phyloP scores from a whole-genome alignment of 2,329 filamentous ascomycete genomes.

The Intubia oerlemansii region DNA sequence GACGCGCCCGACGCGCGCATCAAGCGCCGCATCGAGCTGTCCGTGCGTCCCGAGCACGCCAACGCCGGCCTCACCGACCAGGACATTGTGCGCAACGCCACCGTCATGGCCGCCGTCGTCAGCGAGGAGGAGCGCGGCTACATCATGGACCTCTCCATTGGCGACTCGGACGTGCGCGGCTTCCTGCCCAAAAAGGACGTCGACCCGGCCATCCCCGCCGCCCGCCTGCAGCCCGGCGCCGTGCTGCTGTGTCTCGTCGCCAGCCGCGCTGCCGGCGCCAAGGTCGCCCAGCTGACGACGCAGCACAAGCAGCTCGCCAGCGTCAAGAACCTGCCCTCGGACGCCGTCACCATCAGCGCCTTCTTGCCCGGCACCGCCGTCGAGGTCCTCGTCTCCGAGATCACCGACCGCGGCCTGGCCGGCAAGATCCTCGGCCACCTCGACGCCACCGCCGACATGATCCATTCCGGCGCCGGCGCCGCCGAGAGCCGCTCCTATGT shows the following conservation, averaged over 20 bases:
- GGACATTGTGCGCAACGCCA: constrained; percentile 53
- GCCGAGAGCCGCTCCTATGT: constrained; percentile 38
- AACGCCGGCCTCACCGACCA: constrained; percentile 56
- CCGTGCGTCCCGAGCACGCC: constrained; percentile 55
- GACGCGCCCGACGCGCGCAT: constrained; percentile 36
- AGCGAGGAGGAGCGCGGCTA: constrained; percentile 95
- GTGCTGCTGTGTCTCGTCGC: constrained; percentile 70
- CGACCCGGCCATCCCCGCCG: constrained; percentile 39
- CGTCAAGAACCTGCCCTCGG: constrained; percentile 40
- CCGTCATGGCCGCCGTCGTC: constrained; percentile 67
- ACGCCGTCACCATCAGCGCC: constrained; percentile 70
- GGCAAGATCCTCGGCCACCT: constrained; percentile 87
- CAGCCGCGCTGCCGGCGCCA: constrained; percentile 53
- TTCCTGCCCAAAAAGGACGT: constrained; percentile 78
- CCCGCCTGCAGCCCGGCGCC: constrained; percentile 52
- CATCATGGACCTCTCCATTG: constrained; percentile 75
- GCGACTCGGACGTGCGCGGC: constrained; percentile 45
- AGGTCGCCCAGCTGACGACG: constrained; percentile 70
- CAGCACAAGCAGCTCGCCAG: constrained; percentile 49
- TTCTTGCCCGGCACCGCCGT: constrained; percentile 85
- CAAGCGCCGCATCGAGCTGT: constrained; percentile 72
- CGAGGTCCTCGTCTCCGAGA: constrained; percentile 63
- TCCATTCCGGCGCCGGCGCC: constrained; percentile 65
- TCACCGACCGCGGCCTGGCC: constrained; percentile 49
- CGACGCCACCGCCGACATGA: constrained; percentile 72